Percentiles rank a stretch among this genome's conserved stretches.
These are phyloP conservation scores for Lepraria neglecta DNA, from an alignment of 495 filamentous ascomycete genomes.

Conservation along the genomic window DNA sequence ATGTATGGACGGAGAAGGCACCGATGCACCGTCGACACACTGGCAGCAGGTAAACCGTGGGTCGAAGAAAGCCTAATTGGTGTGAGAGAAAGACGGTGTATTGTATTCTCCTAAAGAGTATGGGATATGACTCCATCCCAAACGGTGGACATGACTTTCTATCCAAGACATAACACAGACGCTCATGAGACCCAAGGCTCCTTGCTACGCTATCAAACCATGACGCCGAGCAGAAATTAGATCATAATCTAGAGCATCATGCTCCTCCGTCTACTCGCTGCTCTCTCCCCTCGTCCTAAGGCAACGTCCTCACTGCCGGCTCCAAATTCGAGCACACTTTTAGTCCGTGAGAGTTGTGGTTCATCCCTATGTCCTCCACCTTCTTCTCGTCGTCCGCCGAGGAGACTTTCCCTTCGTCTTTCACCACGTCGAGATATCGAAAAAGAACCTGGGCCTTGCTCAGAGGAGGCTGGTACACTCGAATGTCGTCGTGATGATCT, in stretches of 20 bases:
- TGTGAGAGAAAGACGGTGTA: too few species aligned
- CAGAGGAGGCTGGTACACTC: conserved; percentile 19
- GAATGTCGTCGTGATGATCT: conserved; percentile 27
- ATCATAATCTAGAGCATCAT: conserved; percentile 42
- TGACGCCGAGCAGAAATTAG: background rate
- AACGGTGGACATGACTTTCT: background rate
- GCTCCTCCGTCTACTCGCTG: conserved; percentile 43
- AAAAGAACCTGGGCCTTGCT: conserved; percentile 16
- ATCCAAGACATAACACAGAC: conserved; percentile 8
- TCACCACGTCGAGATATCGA: conserved; percentile 18
- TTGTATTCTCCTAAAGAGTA: too few species aligned
- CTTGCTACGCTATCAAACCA: background rate
- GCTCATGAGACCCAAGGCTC: background rate
- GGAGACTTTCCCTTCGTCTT: conserved; percentile 12
- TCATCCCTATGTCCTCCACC: conserved; percentile 24
- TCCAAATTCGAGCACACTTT: conserved; percentile 19
- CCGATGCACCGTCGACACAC: too few species aligned
- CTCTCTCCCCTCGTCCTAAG: conserved; percentile 26
- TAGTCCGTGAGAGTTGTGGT: conserved; percentile 14
- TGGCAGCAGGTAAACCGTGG: too few species aligned
- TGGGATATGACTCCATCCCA: too few species aligned
- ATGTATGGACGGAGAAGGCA: too few species aligned
- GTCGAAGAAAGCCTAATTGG: too few species aligned
- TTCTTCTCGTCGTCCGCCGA: conserved; percentile 23
- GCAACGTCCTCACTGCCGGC: conserved; percentile 7